Base-by-base conservation (phyloP, 495 filamentous ascomycete species). In the Mycothermus thermophilus region DNA sequence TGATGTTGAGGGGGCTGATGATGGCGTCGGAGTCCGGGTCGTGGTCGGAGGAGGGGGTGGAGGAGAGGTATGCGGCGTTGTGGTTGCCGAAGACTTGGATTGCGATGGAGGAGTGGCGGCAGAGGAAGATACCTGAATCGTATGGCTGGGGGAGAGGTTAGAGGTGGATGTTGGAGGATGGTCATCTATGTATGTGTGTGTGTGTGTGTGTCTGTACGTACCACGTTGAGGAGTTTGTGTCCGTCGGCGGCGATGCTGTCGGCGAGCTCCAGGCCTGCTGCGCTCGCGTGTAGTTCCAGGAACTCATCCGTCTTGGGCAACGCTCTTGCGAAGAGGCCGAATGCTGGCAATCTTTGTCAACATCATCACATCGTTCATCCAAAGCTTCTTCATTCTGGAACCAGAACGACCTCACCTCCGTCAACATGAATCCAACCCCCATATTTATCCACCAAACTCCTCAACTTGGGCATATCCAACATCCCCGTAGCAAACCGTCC, bases 151-250 rank as follows among this genome's bases (percentile, higher is more conserved):
- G 27, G 35, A 22, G 15, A 21, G n/a, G n/a, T n/a, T n/a, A n/a
- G n/a, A n/a, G n/a, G n/a, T n/a, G n/a, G 11, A 8, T 18, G 37
- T 15, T 11, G 25, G 43, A 20, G 21, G 16, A 20, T 19, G 26
- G n/a, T 12, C 4, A 22, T 32, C 11, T 38, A 26, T 8, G 18
- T 16, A 12, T n/a, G 18, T 10, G 6, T 20, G n/a, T 1, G 15
- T 15, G 17, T 5, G n/a, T 4, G 18, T 14, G 3, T 17, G 13
- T 24, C 10, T 14, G 20, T 8, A 65, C 69, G 28, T 55, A 75
- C 71, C 17, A 93, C 85, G 43, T 95, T 95, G n/a, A 96, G 66
- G 5, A 94, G 58, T 49, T 95, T 94, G 52, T 96, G 88, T 2
- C 69, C 82, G 46, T 96, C 88, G 0, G 79, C 79, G 0, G 80